Evolutionary conservation across 192 early-diverging fungal genomes (phyloP), one percentile per base, ranked within the genome.

Genomic region (Podila minutissima): DNA sequence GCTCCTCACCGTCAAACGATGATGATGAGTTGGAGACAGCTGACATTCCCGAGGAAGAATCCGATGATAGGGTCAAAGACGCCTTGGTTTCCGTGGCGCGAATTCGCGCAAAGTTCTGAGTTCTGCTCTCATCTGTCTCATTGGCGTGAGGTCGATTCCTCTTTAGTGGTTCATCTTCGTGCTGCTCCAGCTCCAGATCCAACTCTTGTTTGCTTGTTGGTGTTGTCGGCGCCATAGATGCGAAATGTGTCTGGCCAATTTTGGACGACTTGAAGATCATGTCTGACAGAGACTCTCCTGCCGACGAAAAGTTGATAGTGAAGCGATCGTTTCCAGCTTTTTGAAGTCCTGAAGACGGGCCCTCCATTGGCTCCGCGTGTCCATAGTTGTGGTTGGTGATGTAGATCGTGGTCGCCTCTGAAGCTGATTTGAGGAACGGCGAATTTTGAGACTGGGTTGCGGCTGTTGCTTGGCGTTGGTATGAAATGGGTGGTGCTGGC

Each of bases 11-110:
- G 2, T 69, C 53, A 20, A 50, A 41, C 0, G 49, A 62, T 19
- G 33, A 64, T 11, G 67, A 65, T 5, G 12, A 37, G n/a, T 31
- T 65, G 1, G 73, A 68, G 5, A 41, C 29, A 7, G 62, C 58
- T 7, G 68, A 71, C 12, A 71, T 28, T 38, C 53, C 74, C 2
- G 69, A 77, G 5, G 68, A 77, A 35, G 74, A 77, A 48, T 77
- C 74, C 9, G 74, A 77, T 0, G 74, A 77, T 7, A 77, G 15
- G 10, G 74, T 77, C 46, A 77, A 46, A 1, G 74, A 77, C 11
- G 63, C 64, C 35, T 77, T 77, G 3, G 74, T 77, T 37, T 26
- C 74, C 4, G 74, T 77, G 8, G 50, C 48, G 1, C 69, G 62
- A 31, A 77, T 62, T 20, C 74, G 68, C 0, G 74, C 74, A 12